Evolutionary conservation across 306 rosid species (phyloP).

Genomic region (Fragaria nilgerrensis): DNA sequence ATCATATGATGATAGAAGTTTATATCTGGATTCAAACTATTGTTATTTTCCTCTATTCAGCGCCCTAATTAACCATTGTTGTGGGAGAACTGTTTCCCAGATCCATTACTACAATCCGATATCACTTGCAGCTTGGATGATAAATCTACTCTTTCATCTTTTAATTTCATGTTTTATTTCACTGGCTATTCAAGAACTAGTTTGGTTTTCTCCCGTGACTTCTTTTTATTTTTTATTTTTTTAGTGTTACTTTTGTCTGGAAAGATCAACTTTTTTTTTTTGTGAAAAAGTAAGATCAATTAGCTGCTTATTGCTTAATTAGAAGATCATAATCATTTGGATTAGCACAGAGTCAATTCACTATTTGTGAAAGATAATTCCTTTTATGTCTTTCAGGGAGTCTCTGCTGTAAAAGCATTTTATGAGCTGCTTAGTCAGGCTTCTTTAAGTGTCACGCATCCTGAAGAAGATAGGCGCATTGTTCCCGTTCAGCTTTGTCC

Average conservation of each 20-base stretch:
- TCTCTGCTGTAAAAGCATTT: conserved; percentile 92
- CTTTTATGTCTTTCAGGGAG: conserved; percentile 51
- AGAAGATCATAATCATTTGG: not conserved
- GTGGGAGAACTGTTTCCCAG: not conserved
- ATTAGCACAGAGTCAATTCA: not conserved
- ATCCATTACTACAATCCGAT: too few species aligned
- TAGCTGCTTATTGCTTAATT: too few species aligned
- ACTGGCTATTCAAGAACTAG: not conserved
- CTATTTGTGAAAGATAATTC: not conserved
- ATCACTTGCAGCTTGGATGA: not conserved
- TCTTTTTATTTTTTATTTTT: not conserved
- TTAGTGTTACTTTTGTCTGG: not conserved
- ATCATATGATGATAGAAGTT: not conserved
- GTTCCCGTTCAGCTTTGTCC: conserved; percentile 95
- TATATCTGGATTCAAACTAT: not conserved
- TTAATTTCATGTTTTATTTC: not conserved
- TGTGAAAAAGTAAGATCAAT: not conserved
- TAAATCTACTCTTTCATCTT: not conserved
- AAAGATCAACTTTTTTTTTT: not conserved
- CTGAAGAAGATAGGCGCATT: conserved; percentile 67
- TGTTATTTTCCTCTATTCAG: too few species aligned
- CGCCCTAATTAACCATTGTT: not conserved
- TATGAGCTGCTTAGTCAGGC: conserved; percentile 82
- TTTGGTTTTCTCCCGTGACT: not conserved
- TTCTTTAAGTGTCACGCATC: conserved; percentile 67